These are phyloP conservation scores for Lactarius quietus DNA, from an alignment of 768 basidiomycete species.

Conservation along the genomic window DNA sequence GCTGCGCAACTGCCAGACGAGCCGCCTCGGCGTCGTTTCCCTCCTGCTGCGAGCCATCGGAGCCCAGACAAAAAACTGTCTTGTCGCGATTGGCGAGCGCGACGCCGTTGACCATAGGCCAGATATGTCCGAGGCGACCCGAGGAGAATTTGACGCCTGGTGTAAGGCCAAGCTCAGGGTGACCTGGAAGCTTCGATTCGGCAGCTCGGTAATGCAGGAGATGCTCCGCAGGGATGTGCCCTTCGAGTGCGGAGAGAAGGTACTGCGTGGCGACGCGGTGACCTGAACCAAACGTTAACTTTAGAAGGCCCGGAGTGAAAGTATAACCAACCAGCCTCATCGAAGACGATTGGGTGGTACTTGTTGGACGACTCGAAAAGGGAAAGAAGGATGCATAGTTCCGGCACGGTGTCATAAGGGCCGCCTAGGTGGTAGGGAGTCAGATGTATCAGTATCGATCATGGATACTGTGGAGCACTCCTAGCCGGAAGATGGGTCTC, in stretches of 20 bases:
- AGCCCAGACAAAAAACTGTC: conserved; percentile 78
- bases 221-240: conserved; percentile 65
- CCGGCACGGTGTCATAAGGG: conserved; percentile 68
- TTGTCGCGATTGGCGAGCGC: conserved; percentile 76
- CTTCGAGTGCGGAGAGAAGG: conserved; percentile 74
- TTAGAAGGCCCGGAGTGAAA: conserved; percentile 1
- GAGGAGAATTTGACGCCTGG: conserved; percentile 94
- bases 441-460: neutral
- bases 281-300: conserved; percentile 41
- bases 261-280: conserved; percentile 92
- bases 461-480: neutral
- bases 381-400: conserved; percentile 74
- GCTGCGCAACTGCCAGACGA: conserved; percentile 78
- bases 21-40: conserved; percentile 91
- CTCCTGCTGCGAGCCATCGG: conserved; percentile 89
- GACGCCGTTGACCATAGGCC: conserved; percentile 84
- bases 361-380: conserved; percentile 64
- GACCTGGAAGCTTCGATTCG: conserved; percentile 82
- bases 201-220: conserved; percentile 84
- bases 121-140: conserved; percentile 89
- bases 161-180: conserved; percentile 85
- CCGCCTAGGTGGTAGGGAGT: conserved; percentile 33
- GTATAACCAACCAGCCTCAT: conserved; percentile 67
- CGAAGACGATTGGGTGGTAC: conserved; percentile 68
- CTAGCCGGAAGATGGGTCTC: neutral